phyloP scores from a whole-genome alignment of 1,284 basidiomycete species.

The Cutaneotrichosporon cutaneum region DNA sequence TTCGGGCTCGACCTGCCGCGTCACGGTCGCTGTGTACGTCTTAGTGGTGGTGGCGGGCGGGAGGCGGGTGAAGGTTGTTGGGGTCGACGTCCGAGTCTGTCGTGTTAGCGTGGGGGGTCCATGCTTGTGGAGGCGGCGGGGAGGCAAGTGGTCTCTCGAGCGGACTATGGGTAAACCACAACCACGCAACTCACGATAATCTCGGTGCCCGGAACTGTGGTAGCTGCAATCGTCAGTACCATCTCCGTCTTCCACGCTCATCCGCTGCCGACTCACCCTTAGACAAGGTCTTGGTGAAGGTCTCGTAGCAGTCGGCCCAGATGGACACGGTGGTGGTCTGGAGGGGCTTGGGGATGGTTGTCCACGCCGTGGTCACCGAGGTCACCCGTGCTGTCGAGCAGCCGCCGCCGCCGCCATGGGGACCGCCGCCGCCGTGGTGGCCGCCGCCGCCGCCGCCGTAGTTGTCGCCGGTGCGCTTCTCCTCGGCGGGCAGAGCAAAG shows the following conservation, averaged over 20 bases:
- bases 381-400: not conserved
- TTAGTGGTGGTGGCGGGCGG: not conserved
- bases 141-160: too few species aligned
- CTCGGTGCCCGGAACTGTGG: not conserved
- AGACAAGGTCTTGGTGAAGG: not conserved
- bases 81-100: not conserved
- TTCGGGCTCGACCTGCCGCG: too few species aligned
- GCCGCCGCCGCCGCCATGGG: too few species aligned
- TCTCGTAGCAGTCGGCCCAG: too few species aligned
- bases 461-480: not conserved
- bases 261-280: not conserved
- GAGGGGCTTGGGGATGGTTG: not conserved
- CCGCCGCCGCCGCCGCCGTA: not conserved
- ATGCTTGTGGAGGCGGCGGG: too few species aligned
- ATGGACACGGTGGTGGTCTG: not conserved
- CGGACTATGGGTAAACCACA: too few species aligned
- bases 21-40: not conserved
- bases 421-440: not conserved
- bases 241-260: too few species aligned
- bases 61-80: not conserved
- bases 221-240: not conserved
- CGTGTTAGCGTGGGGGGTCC: too few species aligned
- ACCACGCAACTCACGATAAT: not conserved
- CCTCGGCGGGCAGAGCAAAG: not conserved
- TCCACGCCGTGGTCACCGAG: not conserved